Base-by-base conservation (phyloP, 2,329 filamentous ascomycete genomes). In the Pestalotiopsis fici region DNA sequence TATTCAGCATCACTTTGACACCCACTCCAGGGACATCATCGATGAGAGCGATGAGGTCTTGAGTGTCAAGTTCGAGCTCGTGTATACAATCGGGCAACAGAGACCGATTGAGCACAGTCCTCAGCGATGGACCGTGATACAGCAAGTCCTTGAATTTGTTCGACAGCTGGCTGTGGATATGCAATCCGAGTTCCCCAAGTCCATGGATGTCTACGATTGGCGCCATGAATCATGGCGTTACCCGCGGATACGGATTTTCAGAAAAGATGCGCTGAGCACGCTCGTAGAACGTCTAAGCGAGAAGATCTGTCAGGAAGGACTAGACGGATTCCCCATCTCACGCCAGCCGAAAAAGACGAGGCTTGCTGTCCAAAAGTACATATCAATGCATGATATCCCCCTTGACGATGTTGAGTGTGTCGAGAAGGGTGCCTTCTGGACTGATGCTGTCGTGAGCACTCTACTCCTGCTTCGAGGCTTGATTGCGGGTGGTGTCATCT, bases 1-100 rank as follows among this genome's bases (percentile, higher is more conserved):
- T 2, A 21, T 18, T 0, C 83, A 88, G n/a, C 27, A 77, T 0
- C 85, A 82, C 69, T 78, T 90, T 1, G 75, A 85, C 35, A 15
- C 62, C 0, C 68, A 75, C 2, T 80, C 83, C 0, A 79, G 88
- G 0, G 88, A 91, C 68, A 81, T 92, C 2, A 79, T 92, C 0
- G 89, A 92, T 66, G 89, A 92, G 74, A 89, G 86, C 50, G 90
- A 92, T 60, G 88, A 91, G 66, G 88, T 87, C 65, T 86, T 91
- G 56, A 87, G 83, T 56, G 81, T 85, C 3, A 87, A 85, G 59
- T 90, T 89, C 50, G 88, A 92, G 71, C 75, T 91, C 0, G 80
- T 91, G 1, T 91, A 92, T 67, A 90, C 88, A 0, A 85, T 91
- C 71, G 90, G 89, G 0, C 68, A 74, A 0, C 86, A 89, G 67